phyloP scores from a whole-genome alignment of 1,284 basidiomycete species.

The Moesziomyces sp. region DNA sequence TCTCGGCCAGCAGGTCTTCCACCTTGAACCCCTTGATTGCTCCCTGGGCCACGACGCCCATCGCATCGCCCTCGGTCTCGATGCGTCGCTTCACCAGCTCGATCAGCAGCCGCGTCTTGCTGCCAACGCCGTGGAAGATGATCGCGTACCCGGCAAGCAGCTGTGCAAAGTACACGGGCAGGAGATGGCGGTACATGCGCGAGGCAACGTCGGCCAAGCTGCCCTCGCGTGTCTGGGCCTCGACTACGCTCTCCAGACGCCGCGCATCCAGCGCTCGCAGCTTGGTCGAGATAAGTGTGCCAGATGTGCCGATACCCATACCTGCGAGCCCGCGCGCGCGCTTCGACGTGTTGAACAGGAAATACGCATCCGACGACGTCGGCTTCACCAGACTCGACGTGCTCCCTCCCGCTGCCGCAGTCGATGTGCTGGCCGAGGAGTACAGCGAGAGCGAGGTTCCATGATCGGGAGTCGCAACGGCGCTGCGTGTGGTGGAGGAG shows the following conservation, averaged over 20 bases:
- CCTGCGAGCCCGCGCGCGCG: conserved; percentile 31
- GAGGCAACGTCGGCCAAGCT: conserved; percentile 25
- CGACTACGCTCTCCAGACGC: conserved; percentile 19
- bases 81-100: conserved; percentile 24
- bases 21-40: conserved; percentile 50
- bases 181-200: conserved; percentile 32
- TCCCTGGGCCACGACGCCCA: conserved; percentile 49
- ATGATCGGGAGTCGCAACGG: conserved; percentile 1
- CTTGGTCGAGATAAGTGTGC: conserved; percentile 34
- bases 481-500: background rate
- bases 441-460: conserved; percentile 24
- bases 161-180: conserved; percentile 44
- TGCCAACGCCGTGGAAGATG: conserved; percentile 48
- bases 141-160: conserved; percentile 43
- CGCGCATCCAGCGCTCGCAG: conserved; percentile 29
- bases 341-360: conserved; percentile 50
- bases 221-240: conserved; percentile 13
- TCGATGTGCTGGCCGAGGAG: conserved; percentile 2
- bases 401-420: conserved; percentile 1
- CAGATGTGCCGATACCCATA: conserved; percentile 26
- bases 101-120: conserved; percentile 28
- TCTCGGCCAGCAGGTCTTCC: conserved; percentile 41
- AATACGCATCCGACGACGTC: conserved; percentile 47
- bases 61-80: conserved; percentile 41
- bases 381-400: conserved; percentile 36